These are phyloP conservation scores for Fusarium redolens DNA, from an alignment of 2,329 filamentous ascomycete species.

Conservation along the genomic window DNA sequence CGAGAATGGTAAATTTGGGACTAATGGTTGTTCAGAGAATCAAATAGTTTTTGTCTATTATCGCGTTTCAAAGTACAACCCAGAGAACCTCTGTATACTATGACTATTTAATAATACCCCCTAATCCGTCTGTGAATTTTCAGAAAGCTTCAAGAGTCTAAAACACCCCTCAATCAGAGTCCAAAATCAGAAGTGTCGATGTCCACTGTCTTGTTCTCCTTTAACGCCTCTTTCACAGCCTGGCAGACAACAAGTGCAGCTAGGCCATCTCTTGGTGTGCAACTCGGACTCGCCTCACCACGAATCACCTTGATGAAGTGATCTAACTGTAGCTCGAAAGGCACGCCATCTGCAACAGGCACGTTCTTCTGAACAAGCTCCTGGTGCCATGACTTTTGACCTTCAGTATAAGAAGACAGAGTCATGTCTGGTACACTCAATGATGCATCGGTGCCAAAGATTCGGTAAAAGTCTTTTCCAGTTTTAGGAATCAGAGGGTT, in stretches of 20 bases:
- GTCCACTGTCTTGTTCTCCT: constrained; percentile 42
- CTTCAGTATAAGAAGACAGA: constrained; percentile 57
- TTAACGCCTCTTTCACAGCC: constrained; percentile 59
- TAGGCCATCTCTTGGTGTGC: constrained; percentile 61
- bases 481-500: constrained; percentile 63
- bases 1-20: no score
- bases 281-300: constrained; percentile 56
- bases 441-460: constrained; percentile 64
- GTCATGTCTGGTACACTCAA: constrained; percentile 67
- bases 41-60: neutral
- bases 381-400: constrained; percentile 56
- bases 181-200: constrained; percentile 26
- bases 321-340: constrained; percentile 64
- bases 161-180: neutral
- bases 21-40: neutral
- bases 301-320: constrained; percentile 63
- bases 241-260: constrained; percentile 64
- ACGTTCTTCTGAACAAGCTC: constrained; percentile 48
- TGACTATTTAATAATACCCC: neutral
- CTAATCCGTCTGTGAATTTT: neutral
- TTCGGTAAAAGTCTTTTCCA: constrained; percentile 61
- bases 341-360: constrained; percentile 43
- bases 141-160: no score
- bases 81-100: no score
- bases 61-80: neutral